Evolutionary conservation across 2,329 filamentous ascomycete species (phyloP), one percentile per base, ranked within the genome.

Genomic region (Pleoardoris graminearum): DNA sequence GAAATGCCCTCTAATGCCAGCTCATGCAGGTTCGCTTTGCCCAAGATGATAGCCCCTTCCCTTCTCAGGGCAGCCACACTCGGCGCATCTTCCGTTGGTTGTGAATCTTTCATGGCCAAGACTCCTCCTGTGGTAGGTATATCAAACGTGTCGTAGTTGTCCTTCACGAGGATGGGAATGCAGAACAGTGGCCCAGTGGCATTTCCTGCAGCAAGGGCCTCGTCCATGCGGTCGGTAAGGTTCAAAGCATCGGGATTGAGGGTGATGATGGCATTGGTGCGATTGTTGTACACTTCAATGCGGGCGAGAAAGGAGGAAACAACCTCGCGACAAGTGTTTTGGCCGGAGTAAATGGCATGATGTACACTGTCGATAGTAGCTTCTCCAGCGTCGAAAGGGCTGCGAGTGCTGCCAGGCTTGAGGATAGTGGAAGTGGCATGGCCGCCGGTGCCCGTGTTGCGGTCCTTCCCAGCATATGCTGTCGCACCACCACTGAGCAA

Each of bases 1-100:
- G 79, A 81, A 33, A 87, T 74, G 0, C 85, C 85, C 61, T 88
- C 84, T 0, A 87, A 72, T 0, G 85, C 85, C 45, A 88, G 74
- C 66, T 87, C 84, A 59, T 87, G 84, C 21, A 87, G 68, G 55
- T 84, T 85, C 0, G 78, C 72, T 62, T 85, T 85, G 14, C 80
- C 82, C 2, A 85, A 69, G 19, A 85, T 79, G 19, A 85, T 72
- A 2, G 81, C 81, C 2, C 82, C 82, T 1, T 80, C 80, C 2
- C 68, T 60, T 27, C 74, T 77, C 14, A 85, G 68, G 0, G 77
- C 80, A 1, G 61, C 60, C 4, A 85, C 80, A 1, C 78, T 74
- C 0, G 79, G 75, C 0, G 80, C 80, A 61, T 85, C 80, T n/a
- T 68, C 61, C 1, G 67, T 67, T 6, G 78, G 83, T 48, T 67